A percentile compares a stretch with the other conserved stretches of the same genome.
These are phyloP conservation scores for Mycena kentingensis DNA, from an alignment of 768 basidiomycete species.

Conservation along the genomic window DNA sequence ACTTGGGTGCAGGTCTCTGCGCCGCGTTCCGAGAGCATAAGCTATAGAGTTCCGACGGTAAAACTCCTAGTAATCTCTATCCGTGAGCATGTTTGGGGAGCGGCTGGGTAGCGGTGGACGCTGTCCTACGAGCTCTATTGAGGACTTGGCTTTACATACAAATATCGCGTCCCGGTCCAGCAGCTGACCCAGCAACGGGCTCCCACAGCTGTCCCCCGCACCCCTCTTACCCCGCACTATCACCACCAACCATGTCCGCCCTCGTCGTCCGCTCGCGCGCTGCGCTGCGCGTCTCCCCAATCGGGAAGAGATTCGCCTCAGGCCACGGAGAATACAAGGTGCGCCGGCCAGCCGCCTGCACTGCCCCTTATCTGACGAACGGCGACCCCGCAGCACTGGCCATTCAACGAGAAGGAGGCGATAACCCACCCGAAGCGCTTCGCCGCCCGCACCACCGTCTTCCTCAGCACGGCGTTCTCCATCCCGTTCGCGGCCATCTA, in stretches of 20 bases:
- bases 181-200: too few relatives aligned
- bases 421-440: conserved; percentile 10
- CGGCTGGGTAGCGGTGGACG: too few relatives aligned
- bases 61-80: too few relatives aligned
- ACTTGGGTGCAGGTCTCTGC: too few relatives aligned
- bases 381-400: conserved; percentile 14
- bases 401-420: conserved; percentile 18
- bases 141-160: too few relatives aligned
- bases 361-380: neutral
- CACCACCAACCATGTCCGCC: conserved; percentile 11
- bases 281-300: conserved; percentile 11
- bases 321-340: conserved; percentile 23
- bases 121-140: too few relatives aligned
- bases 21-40: too few relatives aligned
- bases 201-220: too few relatives aligned
- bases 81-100: too few relatives aligned
- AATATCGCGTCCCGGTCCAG: too few relatives aligned
- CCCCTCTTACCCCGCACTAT: conserved; percentile 24
- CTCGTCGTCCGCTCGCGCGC: conserved; percentile 13
- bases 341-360: neutral
- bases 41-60: too few relatives aligned
- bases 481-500: conserved; percentile 23
- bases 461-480: conserved; percentile 19
- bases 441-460: conserved; percentile 8
- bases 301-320: conserved; percentile 20